Conservation (phyloP, 2,329 filamentous ascomycete genomes). For the Chaetomiaceae sp. region DNA sequence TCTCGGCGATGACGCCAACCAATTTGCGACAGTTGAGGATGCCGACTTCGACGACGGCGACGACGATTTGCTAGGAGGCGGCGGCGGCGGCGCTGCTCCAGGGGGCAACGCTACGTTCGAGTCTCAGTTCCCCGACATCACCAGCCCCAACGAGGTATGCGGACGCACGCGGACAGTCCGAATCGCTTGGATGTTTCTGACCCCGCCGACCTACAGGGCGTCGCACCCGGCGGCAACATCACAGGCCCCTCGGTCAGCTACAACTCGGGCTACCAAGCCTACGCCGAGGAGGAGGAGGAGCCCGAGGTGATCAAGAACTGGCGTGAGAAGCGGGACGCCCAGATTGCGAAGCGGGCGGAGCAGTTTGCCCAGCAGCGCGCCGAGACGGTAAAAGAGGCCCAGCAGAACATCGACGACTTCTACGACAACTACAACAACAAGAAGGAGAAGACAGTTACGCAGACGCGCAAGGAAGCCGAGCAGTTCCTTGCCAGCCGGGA, state of each 20-base stretch:
- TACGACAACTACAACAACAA: constrained; percentile 99
- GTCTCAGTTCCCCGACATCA: constrained; percentile 82
- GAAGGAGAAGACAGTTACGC: constrained; percentile 85
- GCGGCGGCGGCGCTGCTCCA: constrained; percentile 44
- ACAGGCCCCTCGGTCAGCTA: constrained; percentile 64
- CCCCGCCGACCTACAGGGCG: constrained; percentile 43
- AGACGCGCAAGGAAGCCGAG: constrained; percentile 87
- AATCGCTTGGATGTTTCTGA: constrained; percentile 9
- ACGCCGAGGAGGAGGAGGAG: constrained; percentile 66
- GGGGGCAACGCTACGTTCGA: constrained; percentile 59
- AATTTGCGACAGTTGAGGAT: constrained; percentile 76
- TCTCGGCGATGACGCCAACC: constrained; percentile 86
- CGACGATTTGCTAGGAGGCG: constrained; percentile 67
- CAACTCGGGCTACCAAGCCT: constrained; percentile 56
- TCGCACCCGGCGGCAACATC: constrained; percentile 71
- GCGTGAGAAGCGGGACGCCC: constrained; percentile 81
- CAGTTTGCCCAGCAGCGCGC: constrained; percentile 76
- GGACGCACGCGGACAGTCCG: background rate
- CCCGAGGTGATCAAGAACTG: constrained; percentile 85
- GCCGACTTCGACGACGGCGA: constrained; percentile 60
- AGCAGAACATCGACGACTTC: constrained; percentile 95
- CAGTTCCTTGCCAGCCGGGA: constrained; percentile 84
- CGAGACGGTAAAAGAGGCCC: constrained; percentile 81
- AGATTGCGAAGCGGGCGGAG: constrained; percentile 76
- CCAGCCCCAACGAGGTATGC: constrained; percentile 58